Evolutionary conservation across 805 yeast species (phyloP).

Genomic region (Phaffomyces opuntiae): DNA sequence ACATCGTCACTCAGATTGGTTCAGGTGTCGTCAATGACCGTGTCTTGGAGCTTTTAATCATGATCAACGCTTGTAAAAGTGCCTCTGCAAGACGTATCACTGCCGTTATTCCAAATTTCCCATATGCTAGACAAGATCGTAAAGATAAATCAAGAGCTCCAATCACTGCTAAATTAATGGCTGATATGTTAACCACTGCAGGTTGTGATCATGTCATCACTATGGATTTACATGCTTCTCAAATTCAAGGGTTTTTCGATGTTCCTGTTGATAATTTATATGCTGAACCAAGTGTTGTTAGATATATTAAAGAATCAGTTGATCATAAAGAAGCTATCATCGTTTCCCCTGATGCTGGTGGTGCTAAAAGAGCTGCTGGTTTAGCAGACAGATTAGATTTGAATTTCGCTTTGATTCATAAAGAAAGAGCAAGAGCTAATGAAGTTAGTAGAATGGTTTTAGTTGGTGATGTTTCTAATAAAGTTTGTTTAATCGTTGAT

Average conservation of each 20-base stretch:
- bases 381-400: slow-evolving; percentile 73
- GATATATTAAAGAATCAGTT: slow-evolving; percentile 61
- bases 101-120: slow-evolving; percentile 76
- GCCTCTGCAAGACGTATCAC: slow-evolving; percentile 81
- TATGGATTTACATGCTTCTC: slow-evolving; percentile 85
- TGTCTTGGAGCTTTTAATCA: slow-evolving; percentile 65
- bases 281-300: slow-evolving; percentile 76
- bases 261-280: slow-evolving; percentile 80
- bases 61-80: slow-evolving; percentile 77
- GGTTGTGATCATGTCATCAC: slow-evolving; percentile 85
- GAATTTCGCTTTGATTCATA: slow-evolving; percentile 78
- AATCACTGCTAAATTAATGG: slow-evolving; percentile 78
- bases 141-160: slow-evolving; percentile 84
- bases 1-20: slow-evolving; percentile 72
- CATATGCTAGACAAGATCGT: slow-evolving; percentile 85
- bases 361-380: slow-evolving; percentile 85
- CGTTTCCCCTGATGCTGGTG: slow-evolving; percentile 86
- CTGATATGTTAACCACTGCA: slow-evolving; percentile 74
- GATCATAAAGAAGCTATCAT: slow-evolving; percentile 59
- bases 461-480: slow-evolving; percentile 76
- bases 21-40: slow-evolving; percentile 73
- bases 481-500: slow-evolving; percentile 72
- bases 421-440: slow-evolving; percentile 77
- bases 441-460: slow-evolving; percentile 80
- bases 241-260: slow-evolving; percentile 79